phyloP scores from a whole-genome alignment of 2,329 filamentous ascomycete genomes.

The Trichophyton mentagrophytes region DNA sequence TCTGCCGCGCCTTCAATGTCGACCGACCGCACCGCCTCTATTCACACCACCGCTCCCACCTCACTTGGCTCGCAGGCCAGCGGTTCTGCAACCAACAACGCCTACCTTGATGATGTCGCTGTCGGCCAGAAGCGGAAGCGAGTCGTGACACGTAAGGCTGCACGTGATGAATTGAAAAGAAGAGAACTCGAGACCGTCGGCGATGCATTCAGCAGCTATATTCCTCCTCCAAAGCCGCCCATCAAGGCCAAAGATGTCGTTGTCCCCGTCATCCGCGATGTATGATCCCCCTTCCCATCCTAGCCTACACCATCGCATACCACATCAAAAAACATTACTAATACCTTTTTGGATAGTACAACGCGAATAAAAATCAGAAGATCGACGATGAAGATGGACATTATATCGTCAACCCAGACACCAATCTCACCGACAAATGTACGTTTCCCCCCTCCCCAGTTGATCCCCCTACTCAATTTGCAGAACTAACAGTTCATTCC shows the following conservation, averaged over 20 bases:
- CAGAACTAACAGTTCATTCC: constrained; percentile 7
- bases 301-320: background rate
- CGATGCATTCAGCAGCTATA: constrained; percentile 64
- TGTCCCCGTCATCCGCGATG: constrained; percentile 47
- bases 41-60: constrained; percentile 79
- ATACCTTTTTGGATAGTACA: constrained; percentile 26
- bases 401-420: constrained; percentile 83
- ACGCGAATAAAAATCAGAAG: constrained; percentile 47
- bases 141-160: constrained; percentile 58
- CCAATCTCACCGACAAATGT: constrained; percentile 81
- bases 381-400: constrained; percentile 95
- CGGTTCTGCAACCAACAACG: constrained; percentile 37
- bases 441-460: constrained; percentile 31
- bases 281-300: constrained; percentile 28
- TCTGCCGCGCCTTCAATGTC: constrained; percentile 57
- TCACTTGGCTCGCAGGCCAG: constrained; percentile 59
- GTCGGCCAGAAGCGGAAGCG: constrained; percentile 86
- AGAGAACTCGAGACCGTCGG: constrained; percentile 58
- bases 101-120: constrained; percentile 54
- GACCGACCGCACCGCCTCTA: constrained; percentile 69
- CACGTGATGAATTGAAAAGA: constrained; percentile 68
- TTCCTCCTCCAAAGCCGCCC: constrained; percentile 73
- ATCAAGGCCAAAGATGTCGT: constrained; percentile 77
- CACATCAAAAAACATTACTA: too few species aligned
- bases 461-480: background rate